Evolutionary conservation across 257 asterid species (phyloP), one percentile per base, ranked within the genome.

Genomic region (Solanum ahanhuiri): DNA sequence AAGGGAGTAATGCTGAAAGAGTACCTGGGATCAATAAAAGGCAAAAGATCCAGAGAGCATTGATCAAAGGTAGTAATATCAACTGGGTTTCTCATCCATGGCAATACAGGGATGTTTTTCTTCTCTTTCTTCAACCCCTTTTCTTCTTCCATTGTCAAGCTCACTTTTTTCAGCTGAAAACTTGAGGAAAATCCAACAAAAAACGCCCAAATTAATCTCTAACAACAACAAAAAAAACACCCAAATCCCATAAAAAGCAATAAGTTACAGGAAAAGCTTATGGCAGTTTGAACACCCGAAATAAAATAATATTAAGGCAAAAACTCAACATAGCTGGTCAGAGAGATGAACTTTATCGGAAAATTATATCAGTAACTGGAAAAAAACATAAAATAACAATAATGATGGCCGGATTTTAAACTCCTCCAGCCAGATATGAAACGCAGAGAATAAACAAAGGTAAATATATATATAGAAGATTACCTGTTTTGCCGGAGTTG

Each of bases 31-130:
- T 95, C 96, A 34, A 95, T 91, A 83, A 93, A 92, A 67, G 98
- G 98, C 83, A 88, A 70, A 48, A 90, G 89, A 86, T 57, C 34
- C 28, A 93, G 89, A 71, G 95, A 92, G 87, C 92, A 91, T 63
- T 93, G 87, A 28, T 89, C 92, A 34, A 86, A 82, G 66, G 86
- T 89, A 86, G 90, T 89, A 72, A 94, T 84, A 63, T 95, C 95
- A 12, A 95, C 77, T 82, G 98, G 98, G 88, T 87, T 92, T 90
- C 98, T 94, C 97, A 95, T 95, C 98, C 98, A 95, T 92, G 98
- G 95, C 87, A 94, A 83, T 86, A 92, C 92, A 23, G 98, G 94
- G 83, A 88, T 60, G 35, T 87, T 90, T 39, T 67, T 90, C 89
- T 83, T 92, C 90, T 85, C 91, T 89, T 89, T 88, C 51, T 41